A percentile compares a stretch with the other conserved stretches of the same genome.
Evolutionary conservation across 2,329 filamentous ascomycete genomes (phyloP).

Genomic region (Ceratocystis smalleyi): DNA sequence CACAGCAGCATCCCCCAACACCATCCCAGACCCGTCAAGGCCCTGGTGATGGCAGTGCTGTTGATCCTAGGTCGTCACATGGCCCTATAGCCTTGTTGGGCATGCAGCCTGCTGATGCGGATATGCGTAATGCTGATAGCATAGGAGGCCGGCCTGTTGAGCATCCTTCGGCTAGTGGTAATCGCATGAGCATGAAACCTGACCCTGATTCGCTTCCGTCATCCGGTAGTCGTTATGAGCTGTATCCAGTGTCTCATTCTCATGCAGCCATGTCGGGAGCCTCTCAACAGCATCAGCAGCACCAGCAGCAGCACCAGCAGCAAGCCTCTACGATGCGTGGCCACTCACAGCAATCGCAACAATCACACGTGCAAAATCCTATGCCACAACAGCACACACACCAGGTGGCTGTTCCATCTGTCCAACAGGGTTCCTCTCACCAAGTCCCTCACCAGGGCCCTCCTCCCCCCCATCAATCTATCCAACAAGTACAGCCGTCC

Average conservation of each 20-base stretch:
- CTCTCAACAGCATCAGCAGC: not conserved
- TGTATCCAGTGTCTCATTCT: slow-evolving; percentile 1
- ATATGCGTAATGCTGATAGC: slow-evolving; percentile 3
- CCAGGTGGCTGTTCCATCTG: not conserved
- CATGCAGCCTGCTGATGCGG: slow-evolving; percentile 11
- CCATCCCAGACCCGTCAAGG: not conserved
- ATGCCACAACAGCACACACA: slow-evolving; percentile 9
- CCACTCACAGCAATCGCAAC: not conserved
- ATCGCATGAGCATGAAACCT: slow-evolving; percentile 13
- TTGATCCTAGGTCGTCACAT: not conserved
- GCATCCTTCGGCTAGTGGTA: slow-evolving; percentile 3
- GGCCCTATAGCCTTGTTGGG: not conserved
- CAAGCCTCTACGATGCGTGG: not conserved
- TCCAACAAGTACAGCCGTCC: not conserved
- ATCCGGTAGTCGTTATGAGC: slow-evolving; percentile 1
- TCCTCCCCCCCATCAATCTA: not conserved
- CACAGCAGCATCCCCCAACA: slow-evolving; percentile 7
- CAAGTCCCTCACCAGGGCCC: not conserved
- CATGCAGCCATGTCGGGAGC: not conserved
- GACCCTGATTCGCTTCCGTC: slow-evolving; percentile 3
- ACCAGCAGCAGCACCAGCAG: not conserved
- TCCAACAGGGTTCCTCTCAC: not conserved
- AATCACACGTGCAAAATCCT: slow-evolving; percentile 4
- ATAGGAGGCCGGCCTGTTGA: slow-evolving; percentile 2
- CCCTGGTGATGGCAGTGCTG: not conserved